Evolutionary conservation across 331 rosid species (phyloP), one percentile per base, ranked within the genome.

Genomic region (Malus hybrid): DNA sequence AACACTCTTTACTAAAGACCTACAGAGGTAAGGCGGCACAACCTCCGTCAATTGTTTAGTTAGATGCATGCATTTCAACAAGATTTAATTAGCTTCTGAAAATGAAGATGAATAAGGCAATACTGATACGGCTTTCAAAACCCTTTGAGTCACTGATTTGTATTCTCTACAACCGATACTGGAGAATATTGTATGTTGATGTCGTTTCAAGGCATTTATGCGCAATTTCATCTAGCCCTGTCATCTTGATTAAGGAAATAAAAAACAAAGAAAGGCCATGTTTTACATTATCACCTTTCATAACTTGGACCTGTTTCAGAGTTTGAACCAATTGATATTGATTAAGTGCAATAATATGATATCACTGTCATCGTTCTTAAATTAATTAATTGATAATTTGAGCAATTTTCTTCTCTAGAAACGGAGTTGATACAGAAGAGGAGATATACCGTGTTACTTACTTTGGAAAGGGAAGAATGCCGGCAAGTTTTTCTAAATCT

Each of bases 381-480:
- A 42, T 42, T 42, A 42, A 42, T 2, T 42, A 42, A 42, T 10
- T 42, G 24, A 46, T 70, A 3, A 28, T 30, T 28, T n/a, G 15
- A 70, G 63, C 66, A 72, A 1, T 39, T 72, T 60, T 39, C 57
- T 69, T 66, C 28, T 81, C 63, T 81, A 93, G 98, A 84, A 93
- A 93, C 75, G 93, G 97, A 82, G 93, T 88, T 63, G 94, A 88
- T 64, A 79, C 89, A 28, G 96, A 91, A 86, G 96, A 93, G 70
- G 94, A 86, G 65, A 88, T 93, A 64, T 93, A 83, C 85, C 84
- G 87, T 56, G 80, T 91, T 58, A 89, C 94, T 36, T 91, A 89
- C 78, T 91, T 77, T 75, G 97, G 97, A 70, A 87, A 89, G 82
- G 93, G 93, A 82, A 83, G 92, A 86, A 89, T 87, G 93, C 97